phyloP scores from a whole-genome alignment of 164 flowering plant species.

The Macadamia tetraphylla region DNA sequence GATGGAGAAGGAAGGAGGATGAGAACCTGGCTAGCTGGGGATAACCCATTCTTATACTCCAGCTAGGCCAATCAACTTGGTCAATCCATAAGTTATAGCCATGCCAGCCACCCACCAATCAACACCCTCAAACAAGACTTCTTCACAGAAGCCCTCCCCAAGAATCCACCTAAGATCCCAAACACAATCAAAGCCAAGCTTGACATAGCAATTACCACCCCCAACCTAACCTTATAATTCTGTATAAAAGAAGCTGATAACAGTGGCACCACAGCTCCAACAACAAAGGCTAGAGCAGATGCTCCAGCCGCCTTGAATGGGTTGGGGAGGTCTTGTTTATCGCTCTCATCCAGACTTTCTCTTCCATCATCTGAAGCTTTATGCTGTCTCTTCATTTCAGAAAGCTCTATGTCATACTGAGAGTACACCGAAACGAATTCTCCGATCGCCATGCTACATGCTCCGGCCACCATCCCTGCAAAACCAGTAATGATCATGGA shows the following conservation, averaged over 20 bases:
- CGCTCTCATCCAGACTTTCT: neutral
- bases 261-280: slow-evolving; percentile 3
- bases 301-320: neutral
- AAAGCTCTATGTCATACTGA: neutral
- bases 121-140: slow-evolving; percentile 3
- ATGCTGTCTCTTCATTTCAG: neutral
- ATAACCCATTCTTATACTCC: too few species aligned
- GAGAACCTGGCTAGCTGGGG: too few species aligned
- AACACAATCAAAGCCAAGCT: too few species aligned
- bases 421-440: slow-evolving; percentile 4
- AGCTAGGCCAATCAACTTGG: neutral
- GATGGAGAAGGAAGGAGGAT: too few species aligned
- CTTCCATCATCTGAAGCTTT: neutral
- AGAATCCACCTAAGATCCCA: neutral
- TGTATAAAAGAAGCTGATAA: neutral
- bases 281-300: neutral
- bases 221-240: too few species aligned
- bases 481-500: too few species aligned
- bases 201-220: too few species aligned
- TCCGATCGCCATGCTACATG: neutral
- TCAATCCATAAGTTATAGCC: neutral
- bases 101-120: neutral
- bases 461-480: too few species aligned
- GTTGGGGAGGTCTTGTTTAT: slow-evolving; percentile 1
- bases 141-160: neutral